phyloP scores from a whole-genome alignment of 1,284 basidiomycete species.

The Apiotrichum siamense region DNA sequence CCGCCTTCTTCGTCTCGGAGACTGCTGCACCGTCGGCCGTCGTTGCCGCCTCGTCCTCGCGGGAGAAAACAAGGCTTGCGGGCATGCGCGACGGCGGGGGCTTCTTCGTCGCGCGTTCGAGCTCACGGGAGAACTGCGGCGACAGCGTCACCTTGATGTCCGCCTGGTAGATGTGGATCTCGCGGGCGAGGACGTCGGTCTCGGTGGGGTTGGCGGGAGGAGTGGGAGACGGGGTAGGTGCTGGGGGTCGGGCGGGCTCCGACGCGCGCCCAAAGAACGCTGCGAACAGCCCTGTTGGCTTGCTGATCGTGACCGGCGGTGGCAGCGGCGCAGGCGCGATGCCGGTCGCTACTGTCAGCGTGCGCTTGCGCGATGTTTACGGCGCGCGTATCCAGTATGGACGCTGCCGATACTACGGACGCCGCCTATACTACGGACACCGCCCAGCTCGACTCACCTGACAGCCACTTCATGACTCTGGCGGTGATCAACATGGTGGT shows the following conservation, averaged over 20 bases:
- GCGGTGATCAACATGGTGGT: slow-evolving; percentile 73
- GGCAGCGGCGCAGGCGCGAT: slow-evolving; percentile 45
- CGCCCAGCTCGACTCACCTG: slow-evolving; percentile 31
- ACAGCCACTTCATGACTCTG: slow-evolving; percentile 68
- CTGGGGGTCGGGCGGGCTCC: slow-evolving; percentile 39
- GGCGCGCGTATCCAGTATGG: no score
- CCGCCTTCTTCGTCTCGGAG: slow-evolving; percentile 56
- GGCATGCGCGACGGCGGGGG: slow-evolving; percentile 72
- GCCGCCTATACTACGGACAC: no score
- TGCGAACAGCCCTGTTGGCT: slow-evolving; percentile 72
- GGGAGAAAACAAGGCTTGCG: slow-evolving; percentile 84
- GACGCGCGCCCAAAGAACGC: slow-evolving; percentile 46
- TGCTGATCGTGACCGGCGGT: slow-evolving; percentile 36
- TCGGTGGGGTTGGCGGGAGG: slow-evolving; percentile 54
- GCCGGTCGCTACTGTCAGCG: slow-evolving; percentile 55
- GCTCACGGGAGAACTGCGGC: slow-evolving; percentile 66
- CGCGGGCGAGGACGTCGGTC: slow-evolving; percentile 60
- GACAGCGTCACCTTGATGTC: slow-evolving; percentile 69
- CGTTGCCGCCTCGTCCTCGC: slow-evolving; percentile 70
- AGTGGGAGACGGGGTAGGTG: slow-evolving; percentile 47
- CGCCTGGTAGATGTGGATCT: slow-evolving; percentile 75
- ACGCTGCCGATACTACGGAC: no score
- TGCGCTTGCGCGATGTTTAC: no score
- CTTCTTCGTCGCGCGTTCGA: slow-evolving; percentile 93
- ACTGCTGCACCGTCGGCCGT: slow-evolving; percentile 55